Conservation (phyloP, 306 rosid genomes). For the Parietaria judaica region DNA sequence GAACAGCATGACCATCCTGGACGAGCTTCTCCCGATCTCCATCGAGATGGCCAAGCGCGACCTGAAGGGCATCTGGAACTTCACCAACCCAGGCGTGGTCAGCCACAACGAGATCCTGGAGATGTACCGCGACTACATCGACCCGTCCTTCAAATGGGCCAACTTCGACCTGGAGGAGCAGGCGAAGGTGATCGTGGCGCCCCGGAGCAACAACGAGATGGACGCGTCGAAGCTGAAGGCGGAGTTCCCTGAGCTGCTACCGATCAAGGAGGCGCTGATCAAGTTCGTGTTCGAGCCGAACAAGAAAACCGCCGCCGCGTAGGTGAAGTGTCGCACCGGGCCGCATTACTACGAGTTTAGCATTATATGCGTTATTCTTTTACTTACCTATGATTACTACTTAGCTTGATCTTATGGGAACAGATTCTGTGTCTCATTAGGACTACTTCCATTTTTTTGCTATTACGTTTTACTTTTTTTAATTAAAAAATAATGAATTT, state of each 20-base stretch:
- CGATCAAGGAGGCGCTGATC: constrained; percentile 71
- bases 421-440: too few relatives aligned
- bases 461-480: too few relatives aligned
- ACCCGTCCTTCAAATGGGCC: constrained; percentile 56
- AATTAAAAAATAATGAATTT: too few relatives aligned
- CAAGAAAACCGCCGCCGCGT: constrained; percentile 37
- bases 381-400: not conserved
- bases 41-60: constrained; percentile 84
- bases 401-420: not conserved
- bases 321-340: not conserved
- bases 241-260: constrained; percentile 78
- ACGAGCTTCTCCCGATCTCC: constrained; percentile 76
- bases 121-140: constrained; percentile 71
- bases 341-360: not conserved
- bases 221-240: constrained; percentile 69
- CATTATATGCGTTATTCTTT: not conserved
- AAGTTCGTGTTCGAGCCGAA: constrained; percentile 68
- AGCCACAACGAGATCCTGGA: constrained; percentile 83
- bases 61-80: constrained; percentile 85
- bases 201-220: constrained; percentile 91
- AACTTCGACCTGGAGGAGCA: constrained; percentile 87
- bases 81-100: constrained; percentile 83
- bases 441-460: too few relatives aligned
- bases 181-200: constrained; percentile 80
- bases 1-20: constrained; percentile 86